phyloP scores from a whole-genome alignment of 352 stramenopile genomes.

The Globisporangium radiosum region DNA sequence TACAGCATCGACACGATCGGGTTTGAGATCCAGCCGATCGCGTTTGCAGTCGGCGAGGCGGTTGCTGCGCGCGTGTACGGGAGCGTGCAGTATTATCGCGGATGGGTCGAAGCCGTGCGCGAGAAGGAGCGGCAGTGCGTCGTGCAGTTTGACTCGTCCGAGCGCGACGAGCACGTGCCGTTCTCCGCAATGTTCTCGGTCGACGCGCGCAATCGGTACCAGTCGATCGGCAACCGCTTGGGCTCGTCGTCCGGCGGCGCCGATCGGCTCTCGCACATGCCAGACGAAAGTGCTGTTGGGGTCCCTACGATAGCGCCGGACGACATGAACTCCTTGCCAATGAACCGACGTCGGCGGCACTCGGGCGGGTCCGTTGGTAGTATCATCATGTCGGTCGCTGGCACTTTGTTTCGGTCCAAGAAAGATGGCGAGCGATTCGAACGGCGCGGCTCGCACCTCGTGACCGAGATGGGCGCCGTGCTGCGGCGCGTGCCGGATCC shows the following conservation, averaged over 20 bases:
- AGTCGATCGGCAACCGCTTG: conserved; percentile 26
- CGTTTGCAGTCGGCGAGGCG: conserved; percentile 45
- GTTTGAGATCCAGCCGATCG: conserved; percentile 53
- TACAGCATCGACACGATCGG: conserved; percentile 74
- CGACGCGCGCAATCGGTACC: conserved; percentile 38
- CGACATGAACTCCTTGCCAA: too few relatives aligned
- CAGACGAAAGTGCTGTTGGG: conserved; percentile 11
- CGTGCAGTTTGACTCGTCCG: conserved; percentile 69
- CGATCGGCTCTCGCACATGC: conserved; percentile 7
- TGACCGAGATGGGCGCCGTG: conserved; percentile 31
- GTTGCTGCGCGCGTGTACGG: conserved; percentile 57
- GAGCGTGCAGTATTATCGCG: conserved; percentile 52
- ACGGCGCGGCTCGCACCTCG: conserved; percentile 34
- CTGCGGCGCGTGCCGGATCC: conserved; percentile 2
- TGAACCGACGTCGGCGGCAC: conserved; percentile 18
- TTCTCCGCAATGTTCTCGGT: conserved; percentile 70
- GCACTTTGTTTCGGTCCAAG: conserved; percentile 35
- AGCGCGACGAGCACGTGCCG: conserved; percentile 47
- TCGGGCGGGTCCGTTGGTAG: conserved; percentile 53
- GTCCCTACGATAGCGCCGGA: too few relatives aligned
- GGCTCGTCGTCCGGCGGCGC: conserved; percentile 34
- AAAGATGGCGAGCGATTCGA: conserved; percentile 25
- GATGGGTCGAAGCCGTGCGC: conserved; percentile 41
- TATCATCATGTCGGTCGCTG: conserved; percentile 49
- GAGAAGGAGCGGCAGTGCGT: conserved; percentile 53